phyloP scores from a whole-genome alignment of 2,329 filamentous ascomycete species.

The Phaeosphaeriaceae sp. region DNA sequence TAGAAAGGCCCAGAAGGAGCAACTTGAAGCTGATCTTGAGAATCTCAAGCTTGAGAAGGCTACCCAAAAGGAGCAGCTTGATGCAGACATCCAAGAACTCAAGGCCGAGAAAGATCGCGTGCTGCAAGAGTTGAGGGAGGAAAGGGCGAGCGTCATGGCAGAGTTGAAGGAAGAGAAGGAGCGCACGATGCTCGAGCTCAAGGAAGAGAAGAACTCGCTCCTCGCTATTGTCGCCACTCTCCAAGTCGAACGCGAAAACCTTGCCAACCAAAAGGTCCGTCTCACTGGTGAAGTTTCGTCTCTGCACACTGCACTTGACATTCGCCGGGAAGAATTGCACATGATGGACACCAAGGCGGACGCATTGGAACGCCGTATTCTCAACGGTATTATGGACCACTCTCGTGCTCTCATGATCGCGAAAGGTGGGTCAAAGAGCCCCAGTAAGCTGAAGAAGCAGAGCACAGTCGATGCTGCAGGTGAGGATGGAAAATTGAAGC shows the following conservation, averaged over 20 bases:
- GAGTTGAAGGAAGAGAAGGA: conserved; percentile 46
- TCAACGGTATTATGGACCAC: conserved; percentile 96
- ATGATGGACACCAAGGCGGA: conserved; percentile 91
- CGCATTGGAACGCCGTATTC: conserved; percentile 84
- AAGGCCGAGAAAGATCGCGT: conserved; percentile 53
- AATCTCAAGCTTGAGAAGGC: conserved; percentile 58
- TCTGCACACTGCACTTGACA: conserved; percentile 85
- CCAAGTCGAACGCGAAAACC: conserved; percentile 73
- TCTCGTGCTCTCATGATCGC: conserved; percentile 87
- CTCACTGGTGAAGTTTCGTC: conserved; percentile 86
- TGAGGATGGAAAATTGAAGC: conserved; percentile 45
- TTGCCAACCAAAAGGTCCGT: conserved; percentile 78
- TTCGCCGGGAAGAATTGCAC: conserved; percentile 88
- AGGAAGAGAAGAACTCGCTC: conserved; percentile 54
- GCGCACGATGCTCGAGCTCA: conserved; percentile 40
- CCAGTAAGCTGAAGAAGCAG: conserved; percentile 43
- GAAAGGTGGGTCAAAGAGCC: conserved; percentile 58
- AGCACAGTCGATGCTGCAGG: conserved; percentile 38
- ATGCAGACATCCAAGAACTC: conserved; percentile 54
- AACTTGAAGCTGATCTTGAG: conserved; percentile 57
- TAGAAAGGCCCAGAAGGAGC: conserved; percentile 69
- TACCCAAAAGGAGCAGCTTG: conserved; percentile 67
- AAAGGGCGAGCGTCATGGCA: conserved; percentile 51
- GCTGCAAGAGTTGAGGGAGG: conserved; percentile 44
- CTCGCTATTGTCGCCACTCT: conserved; percentile 63